These are phyloP conservation scores for Hericium alpestre DNA, from an alignment of 768 basidiomycete species.

Conservation along the genomic window DNA sequence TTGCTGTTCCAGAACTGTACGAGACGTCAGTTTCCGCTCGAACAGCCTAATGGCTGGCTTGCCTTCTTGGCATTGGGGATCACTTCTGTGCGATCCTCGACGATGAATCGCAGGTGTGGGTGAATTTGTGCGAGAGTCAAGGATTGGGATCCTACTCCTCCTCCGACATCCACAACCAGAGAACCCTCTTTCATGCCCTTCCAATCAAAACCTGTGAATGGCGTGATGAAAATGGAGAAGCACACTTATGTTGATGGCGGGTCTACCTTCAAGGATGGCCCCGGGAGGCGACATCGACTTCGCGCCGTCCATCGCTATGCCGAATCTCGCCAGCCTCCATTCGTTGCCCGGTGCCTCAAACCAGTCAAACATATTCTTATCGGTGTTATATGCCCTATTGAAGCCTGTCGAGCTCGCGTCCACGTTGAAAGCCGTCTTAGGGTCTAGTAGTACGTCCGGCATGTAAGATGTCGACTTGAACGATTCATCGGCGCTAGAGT, in stretches of 20 bases:
- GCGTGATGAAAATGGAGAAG: neutral
- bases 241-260: neutral
- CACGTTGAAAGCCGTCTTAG: slow-evolving; percentile 16
- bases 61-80: neutral
- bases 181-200: slow-evolving; percentile 32
- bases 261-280: neutral
- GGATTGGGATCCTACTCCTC: slow-evolving; percentile 50
- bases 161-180: slow-evolving; percentile 57
- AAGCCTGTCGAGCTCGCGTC: slow-evolving; percentile 19
- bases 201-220: neutral
- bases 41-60: neutral
- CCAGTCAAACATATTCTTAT: slow-evolving; percentile 19
- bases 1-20: neutral
- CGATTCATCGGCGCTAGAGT: slow-evolving; percentile 17
- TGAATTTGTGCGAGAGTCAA: slow-evolving; percentile 33
- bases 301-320: slow-evolving; percentile 22
- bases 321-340: slow-evolving; percentile 19
- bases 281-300: slow-evolving; percentile 1
- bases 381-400: slow-evolving; percentile 16
- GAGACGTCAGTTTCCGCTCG: neutral
- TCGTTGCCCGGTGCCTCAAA: slow-evolving; percentile 16
- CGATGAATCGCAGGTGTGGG: slow-evolving; percentile 36
- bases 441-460: slow-evolving; percentile 24
- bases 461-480: slow-evolving; percentile 23
- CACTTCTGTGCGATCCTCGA: slow-evolving; percentile 26